Percentiles rank a stretch among this genome's conserved stretches.
phyloP scores from a whole-genome alignment of 805 yeast species.

The Danielozyma ontarioensis region DNA sequence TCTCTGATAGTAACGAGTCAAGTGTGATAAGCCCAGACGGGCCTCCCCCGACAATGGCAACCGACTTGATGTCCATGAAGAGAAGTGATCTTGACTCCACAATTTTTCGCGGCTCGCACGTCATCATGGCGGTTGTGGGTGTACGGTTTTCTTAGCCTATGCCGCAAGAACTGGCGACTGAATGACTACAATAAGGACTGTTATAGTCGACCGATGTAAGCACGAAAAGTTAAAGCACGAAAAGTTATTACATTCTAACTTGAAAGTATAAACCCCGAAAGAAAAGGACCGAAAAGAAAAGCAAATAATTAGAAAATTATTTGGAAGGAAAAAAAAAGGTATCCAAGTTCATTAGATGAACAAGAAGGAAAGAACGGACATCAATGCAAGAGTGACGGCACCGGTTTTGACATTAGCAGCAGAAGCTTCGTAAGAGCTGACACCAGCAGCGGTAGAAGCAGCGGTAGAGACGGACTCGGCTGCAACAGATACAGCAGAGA shows the following conservation, averaged over 20 bases:
- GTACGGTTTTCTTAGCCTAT: too few relatives aligned
- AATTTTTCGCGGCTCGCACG: background rate
- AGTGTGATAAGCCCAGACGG: constrained; percentile 19
- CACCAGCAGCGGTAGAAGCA: background rate
- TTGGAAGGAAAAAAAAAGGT: background rate
- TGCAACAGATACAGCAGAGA: background rate
- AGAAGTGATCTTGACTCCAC: background rate
- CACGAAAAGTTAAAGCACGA: background rate
- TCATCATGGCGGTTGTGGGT: background rate
- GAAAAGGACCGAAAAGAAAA: background rate
- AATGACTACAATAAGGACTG: background rate
- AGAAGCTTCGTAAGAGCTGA: background rate
- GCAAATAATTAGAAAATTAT: background rate
- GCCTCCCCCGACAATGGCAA: constrained; percentile 22
- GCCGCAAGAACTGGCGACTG: too few relatives aligned
- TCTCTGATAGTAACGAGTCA: constrained; percentile 13
- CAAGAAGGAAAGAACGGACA: background rate
- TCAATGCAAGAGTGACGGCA: background rate
- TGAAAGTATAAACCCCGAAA: background rate
- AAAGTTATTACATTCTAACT: background rate
- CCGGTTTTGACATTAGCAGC: background rate
- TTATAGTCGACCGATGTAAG: background rate
- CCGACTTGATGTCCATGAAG: constrained; percentile 5
- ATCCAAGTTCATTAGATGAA: background rate
- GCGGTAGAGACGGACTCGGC: background rate